Conservation (phyloP, 208 protist genomes). For the Endotrypanum monterogeii region DNA sequence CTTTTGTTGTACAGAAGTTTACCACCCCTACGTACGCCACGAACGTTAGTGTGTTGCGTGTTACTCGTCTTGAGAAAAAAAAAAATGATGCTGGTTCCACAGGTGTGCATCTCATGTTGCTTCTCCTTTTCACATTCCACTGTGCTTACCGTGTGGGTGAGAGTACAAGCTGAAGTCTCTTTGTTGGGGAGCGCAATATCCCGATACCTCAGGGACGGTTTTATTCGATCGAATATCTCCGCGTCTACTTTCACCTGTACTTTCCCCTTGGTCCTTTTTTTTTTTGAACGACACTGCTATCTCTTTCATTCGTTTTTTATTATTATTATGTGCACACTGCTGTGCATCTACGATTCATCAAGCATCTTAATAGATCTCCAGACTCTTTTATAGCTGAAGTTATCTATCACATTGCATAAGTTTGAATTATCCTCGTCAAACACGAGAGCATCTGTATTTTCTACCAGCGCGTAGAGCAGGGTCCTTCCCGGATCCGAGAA, state of each 20-base stretch:
- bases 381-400: slow-evolving; percentile 16
- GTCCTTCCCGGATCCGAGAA: not conserved
- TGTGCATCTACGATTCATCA: not conserved
- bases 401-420: not conserved
- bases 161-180: not conserved
- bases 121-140: not conserved
- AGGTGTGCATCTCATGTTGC: not conserved
- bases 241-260: not conserved
- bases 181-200: not conserved
- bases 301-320: not conserved
- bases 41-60: not conserved
- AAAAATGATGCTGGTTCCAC: not conserved
- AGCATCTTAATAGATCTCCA: not conserved
- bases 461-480: not conserved
- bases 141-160: not conserved
- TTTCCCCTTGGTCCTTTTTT: not conserved
- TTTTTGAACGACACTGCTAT: not conserved
- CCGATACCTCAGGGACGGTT: not conserved
- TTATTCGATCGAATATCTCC: not conserved
- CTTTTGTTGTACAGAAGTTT: no score
- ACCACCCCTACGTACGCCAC: not conserved
- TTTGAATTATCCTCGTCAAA: not conserved
- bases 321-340: not conserved
- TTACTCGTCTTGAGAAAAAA: not conserved
- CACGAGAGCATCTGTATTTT: not conserved